Conservation (phyloP, 306 rosid genomes). For the Castanopsis chinensis region DNA sequence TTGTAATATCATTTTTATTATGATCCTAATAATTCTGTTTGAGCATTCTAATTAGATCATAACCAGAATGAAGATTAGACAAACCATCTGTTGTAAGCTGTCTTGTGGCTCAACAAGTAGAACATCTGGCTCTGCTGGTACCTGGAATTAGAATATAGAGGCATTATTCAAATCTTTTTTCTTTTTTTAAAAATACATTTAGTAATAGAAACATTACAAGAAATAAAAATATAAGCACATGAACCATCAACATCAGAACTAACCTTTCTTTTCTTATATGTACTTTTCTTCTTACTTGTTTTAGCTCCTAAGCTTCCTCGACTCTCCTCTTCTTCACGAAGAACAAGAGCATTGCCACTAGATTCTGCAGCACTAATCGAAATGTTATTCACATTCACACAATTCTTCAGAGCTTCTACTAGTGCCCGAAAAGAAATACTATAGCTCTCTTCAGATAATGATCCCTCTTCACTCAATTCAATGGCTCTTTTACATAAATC, state of each 20-base stretch:
- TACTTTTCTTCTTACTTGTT: slow-evolving; percentile 41
- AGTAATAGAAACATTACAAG: neutral
- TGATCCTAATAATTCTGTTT: neutral
- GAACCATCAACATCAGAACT: slow-evolving; percentile 17
- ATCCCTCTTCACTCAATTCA: slow-evolving; percentile 64
- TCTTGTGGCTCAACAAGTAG: slow-evolving; percentile 43
- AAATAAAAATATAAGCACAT: neutral
- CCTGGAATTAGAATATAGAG: slow-evolving; percentile 34
- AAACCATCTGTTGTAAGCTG: slow-evolving; percentile 50
- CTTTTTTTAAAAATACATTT: neutral
- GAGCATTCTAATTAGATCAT: neutral
- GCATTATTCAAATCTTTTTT: neutral
- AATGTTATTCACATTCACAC: slow-evolving; percentile 52
- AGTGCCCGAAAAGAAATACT: slow-evolving; percentile 43
- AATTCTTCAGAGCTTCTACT: slow-evolving; percentile 49
- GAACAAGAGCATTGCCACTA: slow-evolving; percentile 26
- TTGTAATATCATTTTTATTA: neutral
- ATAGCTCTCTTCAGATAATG: slow-evolving; percentile 48
- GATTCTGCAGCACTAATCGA: slow-evolving; percentile 36
- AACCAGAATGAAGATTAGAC: slow-evolving; percentile 12
- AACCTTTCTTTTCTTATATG: slow-evolving; percentile 55
- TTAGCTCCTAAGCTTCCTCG: slow-evolving; percentile 42
- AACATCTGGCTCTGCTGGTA: slow-evolving; percentile 38
- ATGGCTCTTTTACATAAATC: slow-evolving; percentile 52
- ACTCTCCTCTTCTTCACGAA: slow-evolving; percentile 44